These are phyloP conservation scores for Geotrichum reessii DNA, from an alignment of 1,139 yeast genomes.

Conservation along the genomic window DNA sequence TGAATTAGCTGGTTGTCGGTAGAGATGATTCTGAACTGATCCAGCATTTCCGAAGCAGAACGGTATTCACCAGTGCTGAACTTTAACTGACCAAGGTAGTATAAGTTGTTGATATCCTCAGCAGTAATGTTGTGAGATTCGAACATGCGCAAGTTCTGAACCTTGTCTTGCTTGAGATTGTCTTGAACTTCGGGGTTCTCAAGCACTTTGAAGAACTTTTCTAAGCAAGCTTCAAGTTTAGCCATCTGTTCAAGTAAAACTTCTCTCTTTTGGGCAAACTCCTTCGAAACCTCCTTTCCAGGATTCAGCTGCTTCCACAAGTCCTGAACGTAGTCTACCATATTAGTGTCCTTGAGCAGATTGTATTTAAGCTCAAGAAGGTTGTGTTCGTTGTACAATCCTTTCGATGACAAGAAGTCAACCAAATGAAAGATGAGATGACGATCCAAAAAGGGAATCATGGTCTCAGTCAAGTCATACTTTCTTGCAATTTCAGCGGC, in stretches of 20 bases:
- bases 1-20: constrained; percentile 45
- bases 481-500: constrained; percentile 21
- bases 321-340: constrained; percentile 46
- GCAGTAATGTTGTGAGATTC: constrained; percentile 42
- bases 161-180: constrained; percentile 50
- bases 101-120: constrained; percentile 47
- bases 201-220: constrained; percentile 44
- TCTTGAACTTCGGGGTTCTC: constrained; percentile 44
- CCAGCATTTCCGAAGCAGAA: constrained; percentile 51
- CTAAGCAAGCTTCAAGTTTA: constrained; percentile 41
- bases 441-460: constrained; percentile 53
- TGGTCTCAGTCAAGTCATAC: constrained; percentile 49
- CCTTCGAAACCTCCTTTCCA: constrained; percentile 39
- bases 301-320: constrained; percentile 42
- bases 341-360: constrained; percentile 50
- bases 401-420: constrained; percentile 44
- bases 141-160: constrained; percentile 45
- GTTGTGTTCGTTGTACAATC: constrained; percentile 42
- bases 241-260: constrained; percentile 39
- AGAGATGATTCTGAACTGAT: constrained; percentile 51
- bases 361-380: constrained; percentile 46
- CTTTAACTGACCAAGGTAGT: constrained; percentile 53
- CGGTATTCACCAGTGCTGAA: constrained; percentile 56
- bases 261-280: constrained; percentile 39
- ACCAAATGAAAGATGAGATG: constrained; percentile 51